Percentiles rank a stretch among this genome's conserved stretches.
phyloP scores from a whole-genome alignment of 148 eudicot genomes.

The Amaranthus palmeri region DNA sequence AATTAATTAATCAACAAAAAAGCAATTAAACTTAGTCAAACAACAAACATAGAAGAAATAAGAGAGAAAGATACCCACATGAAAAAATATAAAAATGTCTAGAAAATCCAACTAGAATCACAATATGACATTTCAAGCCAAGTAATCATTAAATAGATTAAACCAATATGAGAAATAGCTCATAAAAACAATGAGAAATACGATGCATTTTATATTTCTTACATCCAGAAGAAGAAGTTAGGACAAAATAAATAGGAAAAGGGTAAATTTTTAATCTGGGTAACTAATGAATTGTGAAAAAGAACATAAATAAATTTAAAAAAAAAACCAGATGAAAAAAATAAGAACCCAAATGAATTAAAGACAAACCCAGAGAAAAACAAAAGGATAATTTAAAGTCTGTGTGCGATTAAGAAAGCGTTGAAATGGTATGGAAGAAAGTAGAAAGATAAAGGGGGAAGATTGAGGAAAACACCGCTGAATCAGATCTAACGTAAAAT shows the following conservation, averaged over 20 bases:
- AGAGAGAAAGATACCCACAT: conserved; percentile 17
- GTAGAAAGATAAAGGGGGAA: not conserved
- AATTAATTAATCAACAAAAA: not conserved
- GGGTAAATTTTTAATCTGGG: not conserved
- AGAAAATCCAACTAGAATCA: conserved; percentile 23
- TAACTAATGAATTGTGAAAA: not conserved
- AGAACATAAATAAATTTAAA: not conserved
- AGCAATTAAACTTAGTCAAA: conserved; percentile 10
- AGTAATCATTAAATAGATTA: not conserved
- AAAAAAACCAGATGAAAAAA: not conserved
- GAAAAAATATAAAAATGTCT: not conserved
- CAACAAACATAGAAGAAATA: not conserved
- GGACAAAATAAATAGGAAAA: not conserved
- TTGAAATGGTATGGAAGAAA: not conserved
- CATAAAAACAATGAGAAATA: conserved; percentile 22
- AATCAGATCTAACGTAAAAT: conserved; percentile 30
- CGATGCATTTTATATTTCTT: not conserved
- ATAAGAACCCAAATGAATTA: not conserved
- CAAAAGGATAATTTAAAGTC: not conserved
- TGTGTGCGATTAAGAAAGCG: conserved; percentile 10
- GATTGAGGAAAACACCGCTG: conserved; percentile 20
- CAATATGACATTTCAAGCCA: conserved; percentile 24
- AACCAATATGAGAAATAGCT: not conserved
- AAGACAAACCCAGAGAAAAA: not conserved
- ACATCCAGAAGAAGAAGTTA: not conserved